A percentile compares a stretch with the other conserved stretches of the same genome.
Conservation (phyloP, 2,329 filamentous ascomycete genomes). For the Allantophomopsis lycopodina region DNA sequence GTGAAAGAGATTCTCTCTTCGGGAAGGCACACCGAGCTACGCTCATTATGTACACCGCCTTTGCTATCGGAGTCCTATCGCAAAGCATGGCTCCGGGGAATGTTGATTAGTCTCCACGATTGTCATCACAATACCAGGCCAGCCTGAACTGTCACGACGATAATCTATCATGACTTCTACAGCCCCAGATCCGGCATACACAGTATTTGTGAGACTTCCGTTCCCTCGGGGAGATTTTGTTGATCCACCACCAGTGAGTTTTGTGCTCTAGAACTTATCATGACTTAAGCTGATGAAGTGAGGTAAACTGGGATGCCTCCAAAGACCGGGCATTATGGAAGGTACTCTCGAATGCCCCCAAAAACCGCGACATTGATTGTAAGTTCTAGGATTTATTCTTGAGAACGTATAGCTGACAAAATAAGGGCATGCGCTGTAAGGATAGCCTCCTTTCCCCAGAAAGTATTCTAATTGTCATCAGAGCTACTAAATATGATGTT, state of each 20-base stretch:
- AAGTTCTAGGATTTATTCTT: conserved; percentile 15
- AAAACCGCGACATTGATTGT: conserved; percentile 79
- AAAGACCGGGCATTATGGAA: conserved; percentile 90
- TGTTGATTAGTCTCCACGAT: too few species aligned
- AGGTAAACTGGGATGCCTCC: conserved; percentile 77
- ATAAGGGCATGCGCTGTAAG: conserved; percentile 65
- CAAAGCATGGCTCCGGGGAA: too few species aligned
- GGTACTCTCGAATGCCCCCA: conserved; percentile 68
- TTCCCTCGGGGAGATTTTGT: conserved; percentile 78
- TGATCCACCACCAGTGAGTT: conserved; percentile 69
- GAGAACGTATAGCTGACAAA: conserved; percentile 6
- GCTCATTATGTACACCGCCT: too few species aligned
- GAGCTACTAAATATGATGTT: conserved; percentile 68
- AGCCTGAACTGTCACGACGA: too few species aligned
- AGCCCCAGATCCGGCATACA: conserved; percentile 25
- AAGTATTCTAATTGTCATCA: conserved; percentile 16
- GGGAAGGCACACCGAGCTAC: too few species aligned
- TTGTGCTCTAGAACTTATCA: neutral
- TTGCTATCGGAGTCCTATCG: too few species aligned
- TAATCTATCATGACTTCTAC: neutral
- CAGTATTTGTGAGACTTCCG: conserved; percentile 79
- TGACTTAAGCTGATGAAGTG: conserved; percentile 4
- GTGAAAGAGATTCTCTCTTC: too few species aligned
- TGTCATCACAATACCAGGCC: too few species aligned
- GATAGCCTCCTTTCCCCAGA: conserved; percentile 3